Evolutionary conservation across 1,284 basidiomycete genomes (phyloP), one percentile per base, ranked within the genome.

Genomic region (Tylopilus sp.): DNA sequence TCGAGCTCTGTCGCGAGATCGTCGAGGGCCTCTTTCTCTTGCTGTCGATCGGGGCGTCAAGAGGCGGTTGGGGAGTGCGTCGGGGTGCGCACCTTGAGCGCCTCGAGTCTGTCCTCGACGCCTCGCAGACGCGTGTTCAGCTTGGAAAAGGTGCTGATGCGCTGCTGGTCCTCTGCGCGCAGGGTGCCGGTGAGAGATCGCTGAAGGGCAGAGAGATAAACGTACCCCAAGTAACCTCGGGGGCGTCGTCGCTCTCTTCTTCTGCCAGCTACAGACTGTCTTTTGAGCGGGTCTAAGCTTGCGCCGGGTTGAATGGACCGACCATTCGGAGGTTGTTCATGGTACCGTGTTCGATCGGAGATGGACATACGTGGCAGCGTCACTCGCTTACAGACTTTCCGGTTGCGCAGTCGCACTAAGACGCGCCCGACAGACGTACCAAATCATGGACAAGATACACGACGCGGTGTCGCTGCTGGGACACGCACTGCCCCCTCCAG

Each of bases 21-120:
- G 56, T 97, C 93, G 12, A 97, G 78, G 7, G 91, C 87, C 60
- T 97, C 94, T 67, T 94, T 95, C 69, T 96, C 92, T 75, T 89
- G 83, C 86, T 94, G 64, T 13, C 46, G 10, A 12, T 11, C 2
- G 26, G 10, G 28, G 11, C 3, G 28, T 11, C 3, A 10, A 12
- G 28, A 11, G 10, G 6, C 12, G 28, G 28, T 11, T 12, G 5
- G 10, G 28, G 11, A 3, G 10, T n/a, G 33, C n/a, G 15, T n/a
- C 4, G 16, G 15, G n/a, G 9, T 10, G 18, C 34, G 7, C 34
- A 42, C 41, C 41, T 42, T 31, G 41, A 42, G 41, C 30, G 41
- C 29, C 15, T 42, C 30, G 41, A 31, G 41, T n/a, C 8, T 16
- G 29, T 30, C 41, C 30, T 42, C 41, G 29, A 42, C 33, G 19